These are phyloP conservation scores for Ophiostoma sp. DNA, from an alignment of 2,329 filamentous ascomycete genomes.

Conservation along the genomic window DNA sequence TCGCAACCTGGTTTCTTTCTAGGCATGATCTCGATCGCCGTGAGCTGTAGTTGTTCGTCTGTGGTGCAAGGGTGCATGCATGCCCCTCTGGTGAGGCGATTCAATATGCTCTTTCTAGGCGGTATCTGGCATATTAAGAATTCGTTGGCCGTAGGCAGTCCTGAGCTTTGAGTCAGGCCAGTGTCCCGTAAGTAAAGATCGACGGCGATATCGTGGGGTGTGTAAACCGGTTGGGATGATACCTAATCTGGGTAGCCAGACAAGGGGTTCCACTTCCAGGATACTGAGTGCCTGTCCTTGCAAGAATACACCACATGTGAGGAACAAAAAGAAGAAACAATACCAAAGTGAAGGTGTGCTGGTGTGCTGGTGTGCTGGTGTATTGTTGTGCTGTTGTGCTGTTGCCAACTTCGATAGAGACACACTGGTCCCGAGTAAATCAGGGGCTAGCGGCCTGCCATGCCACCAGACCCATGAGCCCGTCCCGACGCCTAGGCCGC, in stretches of 20 bases:
- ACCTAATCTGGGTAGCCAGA: conserved; percentile 32
- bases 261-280: conserved; percentile 31
- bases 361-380: background rate
- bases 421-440: background rate
- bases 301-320: conserved; percentile 17
- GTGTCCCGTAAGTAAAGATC: conserved; percentile 30
- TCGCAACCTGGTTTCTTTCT: background rate
- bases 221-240: conserved; percentile 26
- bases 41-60: background rate
- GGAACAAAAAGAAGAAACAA: background rate
- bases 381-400: background rate
- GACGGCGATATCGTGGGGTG: conserved; percentile 36
- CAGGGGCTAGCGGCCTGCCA: conserved; percentile 12
- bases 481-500: conserved; percentile 20
- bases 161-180: background rate
- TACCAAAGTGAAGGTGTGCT: background rate
- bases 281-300: conserved; percentile 29
- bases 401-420: conserved; percentile 13
- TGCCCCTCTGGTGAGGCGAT: no score
- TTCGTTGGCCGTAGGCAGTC: no score
- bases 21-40: background rate
- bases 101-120: no score
- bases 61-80: background rate
- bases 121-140: no score
- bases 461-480: conserved; percentile 19